These are phyloP conservation scores for Chlorella ohadii DNA, from an alignment of 139 green algal genomes.

Conservation along the genomic window DNA sequence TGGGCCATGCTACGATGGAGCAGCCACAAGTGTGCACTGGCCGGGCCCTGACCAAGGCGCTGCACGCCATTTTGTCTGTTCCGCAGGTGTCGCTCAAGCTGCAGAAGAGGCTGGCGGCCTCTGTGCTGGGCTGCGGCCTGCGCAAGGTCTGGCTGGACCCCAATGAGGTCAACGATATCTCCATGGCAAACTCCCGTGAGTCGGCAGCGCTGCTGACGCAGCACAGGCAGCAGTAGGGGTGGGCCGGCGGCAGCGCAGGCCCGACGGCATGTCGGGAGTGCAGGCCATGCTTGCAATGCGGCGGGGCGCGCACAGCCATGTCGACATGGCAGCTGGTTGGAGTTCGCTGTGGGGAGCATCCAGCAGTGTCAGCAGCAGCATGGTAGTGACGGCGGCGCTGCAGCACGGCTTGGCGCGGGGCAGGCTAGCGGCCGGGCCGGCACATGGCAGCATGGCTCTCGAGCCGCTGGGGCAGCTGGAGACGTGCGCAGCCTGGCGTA, in stretches of 20 bases:
- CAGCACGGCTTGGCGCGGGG: background rate
- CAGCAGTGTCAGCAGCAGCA: no score
- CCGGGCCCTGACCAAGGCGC: background rate
- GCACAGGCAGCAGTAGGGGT: no score
- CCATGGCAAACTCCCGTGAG: slow-evolving; percentile 99
- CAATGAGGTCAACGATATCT: slow-evolving; percentile 99
- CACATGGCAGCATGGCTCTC: no score
- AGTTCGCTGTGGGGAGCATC: no score
- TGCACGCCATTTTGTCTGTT: background rate
- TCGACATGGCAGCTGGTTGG: no score
- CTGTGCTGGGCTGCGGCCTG: slow-evolving; percentile 92
- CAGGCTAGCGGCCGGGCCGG: background rate
- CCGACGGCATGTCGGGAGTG: no score
- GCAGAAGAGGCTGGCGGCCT: slow-evolving; percentile 98
- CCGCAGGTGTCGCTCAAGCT: slow-evolving; percentile 94
- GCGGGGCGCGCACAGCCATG: background rate
- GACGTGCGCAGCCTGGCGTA: no score
- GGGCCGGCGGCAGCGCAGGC: no score
- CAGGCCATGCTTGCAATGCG: background rate
- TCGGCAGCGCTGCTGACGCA: no score
- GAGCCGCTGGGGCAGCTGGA: no score
- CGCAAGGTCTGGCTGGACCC: slow-evolving; percentile 99
- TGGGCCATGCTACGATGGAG: no score
- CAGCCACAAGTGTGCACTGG: no score
- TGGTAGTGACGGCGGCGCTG: background rate